Conservation (phyloP, 306 rosid genomes). For the Vigna unguiculata region DNA sequence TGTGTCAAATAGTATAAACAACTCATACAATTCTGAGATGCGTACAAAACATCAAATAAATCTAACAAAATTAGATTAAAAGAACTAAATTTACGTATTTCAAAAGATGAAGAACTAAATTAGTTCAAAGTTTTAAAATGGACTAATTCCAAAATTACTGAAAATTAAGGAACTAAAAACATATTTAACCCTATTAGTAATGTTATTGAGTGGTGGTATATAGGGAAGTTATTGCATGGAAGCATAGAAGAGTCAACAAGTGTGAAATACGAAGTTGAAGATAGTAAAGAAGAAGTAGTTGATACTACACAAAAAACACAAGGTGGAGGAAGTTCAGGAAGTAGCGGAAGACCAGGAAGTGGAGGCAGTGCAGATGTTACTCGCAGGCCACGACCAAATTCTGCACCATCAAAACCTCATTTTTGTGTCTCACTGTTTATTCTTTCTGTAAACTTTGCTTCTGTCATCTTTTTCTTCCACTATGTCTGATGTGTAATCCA, state of each 20-base stretch:
- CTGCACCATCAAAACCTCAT: constrained; percentile 33
- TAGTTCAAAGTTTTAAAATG: no score
- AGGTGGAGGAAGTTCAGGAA: constrained; percentile 12
- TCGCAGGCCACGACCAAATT: constrained; percentile 25
- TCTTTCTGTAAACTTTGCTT: constrained; percentile 27
- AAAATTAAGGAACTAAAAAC: no score
- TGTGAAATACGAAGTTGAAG: constrained; percentile 28
- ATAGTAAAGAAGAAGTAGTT: constrained; percentile 12
- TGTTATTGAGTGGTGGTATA: not conserved
- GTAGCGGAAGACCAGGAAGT: not conserved
- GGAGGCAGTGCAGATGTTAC: constrained; percentile 26
- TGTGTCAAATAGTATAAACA: no score
- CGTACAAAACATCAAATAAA: no score
- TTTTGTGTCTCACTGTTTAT: constrained; percentile 19
- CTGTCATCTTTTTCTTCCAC: constrained; percentile 32
- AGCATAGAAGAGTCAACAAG: constrained; percentile 20
- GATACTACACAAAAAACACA: constrained; percentile 22
- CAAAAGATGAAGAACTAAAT: no score
- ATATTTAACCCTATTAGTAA: no score
- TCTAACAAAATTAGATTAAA: no score
- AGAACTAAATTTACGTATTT: no score
- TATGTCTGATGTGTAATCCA: not conserved
- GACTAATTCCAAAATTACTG: no score
- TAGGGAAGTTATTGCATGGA: constrained; percentile 35
- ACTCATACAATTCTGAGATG: no score